These are phyloP conservation scores for Xylariaceae sp. DNA, from an alignment of 2,329 filamentous ascomycete genomes.

Conservation along the genomic window DNA sequence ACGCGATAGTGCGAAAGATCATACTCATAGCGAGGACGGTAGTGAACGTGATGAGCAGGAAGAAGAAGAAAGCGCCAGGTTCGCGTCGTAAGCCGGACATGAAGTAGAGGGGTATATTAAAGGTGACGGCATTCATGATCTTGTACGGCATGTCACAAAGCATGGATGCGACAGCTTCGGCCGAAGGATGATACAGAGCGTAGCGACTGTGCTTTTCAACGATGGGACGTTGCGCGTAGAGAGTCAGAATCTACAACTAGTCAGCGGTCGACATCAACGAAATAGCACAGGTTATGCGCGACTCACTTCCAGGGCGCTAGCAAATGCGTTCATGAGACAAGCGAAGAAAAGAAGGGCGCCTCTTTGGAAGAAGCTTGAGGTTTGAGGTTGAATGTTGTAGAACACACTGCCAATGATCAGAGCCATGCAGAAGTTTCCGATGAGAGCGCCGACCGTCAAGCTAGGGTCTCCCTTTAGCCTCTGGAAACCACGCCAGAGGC, in stretches of 20 bases:
- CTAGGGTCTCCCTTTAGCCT: conserved; percentile 77
- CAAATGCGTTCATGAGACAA: conserved; percentile 83
- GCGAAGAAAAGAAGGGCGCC: conserved; percentile 86
- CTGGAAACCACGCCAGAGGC: conserved; percentile 78
- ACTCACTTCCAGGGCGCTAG: conserved; percentile 71
- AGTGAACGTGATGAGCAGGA: conserved; percentile 73
- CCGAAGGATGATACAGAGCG: conserved; percentile 85
- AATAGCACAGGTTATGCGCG: background rate
- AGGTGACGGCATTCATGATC: conserved; percentile 70
- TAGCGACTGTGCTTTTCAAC: conserved; percentile 89
- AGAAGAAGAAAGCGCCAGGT: conserved; percentile 81
- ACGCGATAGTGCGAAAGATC: conserved; percentile 82
- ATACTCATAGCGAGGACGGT: conserved; percentile 81
- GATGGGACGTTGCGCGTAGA: conserved; percentile 88
- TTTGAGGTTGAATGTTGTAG: conserved; percentile 69
- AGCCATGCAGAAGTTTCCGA: conserved; percentile 76
- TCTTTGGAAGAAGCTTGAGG: conserved; percentile 75
- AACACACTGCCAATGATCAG: conserved; percentile 81
- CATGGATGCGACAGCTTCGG: conserved; percentile 87
- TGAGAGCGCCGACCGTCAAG: conserved; percentile 67
- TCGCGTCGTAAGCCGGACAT: conserved; percentile 79
- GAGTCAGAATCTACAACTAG: conserved; percentile 66
- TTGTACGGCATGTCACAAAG: conserved; percentile 85
- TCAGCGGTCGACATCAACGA: conserved; percentile 18
- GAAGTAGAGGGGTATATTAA: conserved; percentile 85